A percentile compares a stretch with the other conserved stretches of the same genome.
Conservation (phyloP, 805 yeast genomes). For the Monosporozyma unispora region DNA sequence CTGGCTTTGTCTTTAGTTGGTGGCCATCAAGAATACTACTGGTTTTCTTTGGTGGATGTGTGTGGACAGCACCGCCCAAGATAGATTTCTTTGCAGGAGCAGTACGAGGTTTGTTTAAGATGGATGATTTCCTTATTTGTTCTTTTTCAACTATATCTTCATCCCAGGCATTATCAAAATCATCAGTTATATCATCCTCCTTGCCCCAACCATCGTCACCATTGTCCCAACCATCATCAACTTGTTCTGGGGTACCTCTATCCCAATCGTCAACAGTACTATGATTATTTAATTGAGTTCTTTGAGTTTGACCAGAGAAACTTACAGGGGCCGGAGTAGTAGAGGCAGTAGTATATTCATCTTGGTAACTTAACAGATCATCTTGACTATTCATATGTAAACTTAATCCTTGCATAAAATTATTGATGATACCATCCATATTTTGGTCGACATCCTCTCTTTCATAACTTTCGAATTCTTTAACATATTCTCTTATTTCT, state of each 20-base stretch:
- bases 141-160: not conserved
- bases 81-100: not conserved
- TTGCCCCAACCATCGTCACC: not conserved
- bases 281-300: not conserved
- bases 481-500: not conserved
- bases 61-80: not conserved
- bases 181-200: not conserved
- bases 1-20: not conserved
- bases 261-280: not conserved
- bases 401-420: conserved; percentile 3
- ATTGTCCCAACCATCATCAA: not conserved
- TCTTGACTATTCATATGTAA: not conserved
- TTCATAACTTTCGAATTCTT: not conserved
- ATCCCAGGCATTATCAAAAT: not conserved
- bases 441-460: not conserved
- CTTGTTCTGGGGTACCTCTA: not conserved
- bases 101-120: not conserved
- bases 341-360: not conserved
- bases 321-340: not conserved
- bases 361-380: not conserved
- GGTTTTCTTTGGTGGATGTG: not conserved
- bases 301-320: not conserved
- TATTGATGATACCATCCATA: not conserved
- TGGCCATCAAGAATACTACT: not conserved
- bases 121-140: not conserved